Percentiles rank a stretch among this genome's conserved stretches.
Evolutionary conservation across 805 yeast species (phyloP).

Genomic region (Ogataea pini): DNA sequence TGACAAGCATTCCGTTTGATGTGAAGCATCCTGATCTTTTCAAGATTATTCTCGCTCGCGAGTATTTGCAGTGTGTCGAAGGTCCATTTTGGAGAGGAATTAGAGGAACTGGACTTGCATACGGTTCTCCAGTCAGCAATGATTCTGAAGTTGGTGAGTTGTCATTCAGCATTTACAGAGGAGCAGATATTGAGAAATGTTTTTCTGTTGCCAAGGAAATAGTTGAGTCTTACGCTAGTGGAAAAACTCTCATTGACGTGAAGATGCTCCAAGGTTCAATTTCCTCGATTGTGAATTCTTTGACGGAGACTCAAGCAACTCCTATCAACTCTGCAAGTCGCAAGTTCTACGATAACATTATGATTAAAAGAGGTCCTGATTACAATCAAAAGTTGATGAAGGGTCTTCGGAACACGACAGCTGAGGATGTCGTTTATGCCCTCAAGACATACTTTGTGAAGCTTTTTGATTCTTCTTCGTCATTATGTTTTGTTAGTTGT

Average conservation of each 20-base stretch:
- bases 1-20: slow-evolving; percentile 59
- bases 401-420: slow-evolving; percentile 52
- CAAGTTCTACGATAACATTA: slow-evolving; percentile 64
- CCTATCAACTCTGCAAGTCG: slow-evolving; percentile 62
- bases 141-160: slow-evolving; percentile 68
- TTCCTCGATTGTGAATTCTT: slow-evolving; percentile 68
- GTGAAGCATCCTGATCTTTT: slow-evolving; percentile 62
- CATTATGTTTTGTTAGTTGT: slow-evolving; percentile 69
- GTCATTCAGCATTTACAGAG: slow-evolving; percentile 71
- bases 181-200: slow-evolving; percentile 75
- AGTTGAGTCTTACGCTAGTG: slow-evolving; percentile 60
- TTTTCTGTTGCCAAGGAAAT: slow-evolving; percentile 60
- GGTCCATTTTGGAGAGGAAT: slow-evolving; percentile 98
- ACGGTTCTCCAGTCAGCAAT: slow-evolving; percentile 71
- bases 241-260: slow-evolving; percentile 53
- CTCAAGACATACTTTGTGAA: slow-evolving; percentile 63
- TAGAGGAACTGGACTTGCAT: slow-evolving; percentile 92
- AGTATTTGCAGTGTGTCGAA: slow-evolving; percentile 80
- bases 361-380: slow-evolving; percentile 70
- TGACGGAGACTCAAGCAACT: slow-evolving; percentile 71
- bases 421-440: slow-evolving; percentile 49
- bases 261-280: slow-evolving; percentile 70
- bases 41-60: slow-evolving; percentile 70
- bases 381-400: slow-evolving; percentile 56
- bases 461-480: slow-evolving; percentile 56